These are phyloP conservation scores for Starmerella vitae DNA, from an alignment of 805 yeast species.

Conservation along the genomic window DNA sequence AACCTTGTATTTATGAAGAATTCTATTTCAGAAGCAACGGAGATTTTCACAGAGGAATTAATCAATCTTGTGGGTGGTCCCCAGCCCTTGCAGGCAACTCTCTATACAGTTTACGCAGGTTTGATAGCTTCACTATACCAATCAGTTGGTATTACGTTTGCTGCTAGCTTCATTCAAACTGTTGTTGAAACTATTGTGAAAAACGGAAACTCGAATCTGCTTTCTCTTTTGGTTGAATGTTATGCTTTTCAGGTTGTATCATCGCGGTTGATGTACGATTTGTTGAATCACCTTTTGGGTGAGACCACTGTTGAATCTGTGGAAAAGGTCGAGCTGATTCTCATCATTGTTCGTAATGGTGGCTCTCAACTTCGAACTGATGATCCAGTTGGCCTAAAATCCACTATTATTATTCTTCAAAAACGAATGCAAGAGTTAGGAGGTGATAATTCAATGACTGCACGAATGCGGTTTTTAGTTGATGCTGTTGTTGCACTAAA, in stretches of 20 bases:
- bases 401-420: constrained; percentile 52
- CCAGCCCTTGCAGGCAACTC: constrained; percentile 60
- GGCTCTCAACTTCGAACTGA: constrained; percentile 82
- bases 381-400: constrained; percentile 75
- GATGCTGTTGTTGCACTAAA: constrained; percentile 78
- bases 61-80: constrained; percentile 52
- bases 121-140: constrained; percentile 62
- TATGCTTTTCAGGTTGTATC: constrained; percentile 69
- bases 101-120: constrained; percentile 67
- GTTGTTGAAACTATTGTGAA: constrained; percentile 32
- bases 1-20: constrained; percentile 47
- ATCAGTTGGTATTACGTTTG: constrained; percentile 74
- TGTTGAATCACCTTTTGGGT: constrained; percentile 39
- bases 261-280: constrained; percentile 61
- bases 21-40: constrained; percentile 71
- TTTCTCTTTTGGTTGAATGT: constrained; percentile 61
- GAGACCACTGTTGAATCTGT: constrained; percentile 37
- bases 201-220: constrained; percentile 42
- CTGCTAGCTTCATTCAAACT: constrained; percentile 71
- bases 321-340: constrained; percentile 55
- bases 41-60: constrained; percentile 47
- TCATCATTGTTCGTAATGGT: constrained; percentile 56
- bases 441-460: constrained; percentile 28
- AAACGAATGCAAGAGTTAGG: constrained; percentile 30
- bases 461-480: constrained; percentile 69